Percentiles rank a stretch among this genome's conserved stretches.
Conservation (phyloP, 352 stramenopile genomes). For the Phytopythium helicoides region DNA sequence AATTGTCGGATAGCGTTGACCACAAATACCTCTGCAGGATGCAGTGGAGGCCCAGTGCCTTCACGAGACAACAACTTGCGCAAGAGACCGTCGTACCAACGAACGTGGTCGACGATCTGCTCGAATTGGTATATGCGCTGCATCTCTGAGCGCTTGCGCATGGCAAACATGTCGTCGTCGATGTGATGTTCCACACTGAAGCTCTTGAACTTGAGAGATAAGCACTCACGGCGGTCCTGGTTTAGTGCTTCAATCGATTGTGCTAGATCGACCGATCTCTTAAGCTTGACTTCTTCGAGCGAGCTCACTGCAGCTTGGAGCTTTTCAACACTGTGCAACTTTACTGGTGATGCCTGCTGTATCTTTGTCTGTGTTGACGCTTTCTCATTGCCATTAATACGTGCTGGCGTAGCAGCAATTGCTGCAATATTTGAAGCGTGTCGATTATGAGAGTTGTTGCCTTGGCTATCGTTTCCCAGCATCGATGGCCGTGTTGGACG, state of each 20-base stretch:
- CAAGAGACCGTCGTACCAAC: slow-evolving; percentile 60
- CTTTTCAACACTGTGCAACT: slow-evolving; percentile 49
- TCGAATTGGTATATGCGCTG: slow-evolving; percentile 26
- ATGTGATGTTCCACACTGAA: slow-evolving; percentile 34
- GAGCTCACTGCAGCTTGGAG: slow-evolving; percentile 48
- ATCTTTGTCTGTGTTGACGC: not conserved
- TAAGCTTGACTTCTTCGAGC: slow-evolving; percentile 40
- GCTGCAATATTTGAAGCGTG: slow-evolving; percentile 8
- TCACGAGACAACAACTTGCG: slow-evolving; percentile 41
- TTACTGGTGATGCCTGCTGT: not conserved
- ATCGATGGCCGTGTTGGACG: not conserved
- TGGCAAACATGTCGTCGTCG: slow-evolving; percentile 35
- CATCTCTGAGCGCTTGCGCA: slow-evolving; percentile 50
- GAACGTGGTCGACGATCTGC: slow-evolving; percentile 21
- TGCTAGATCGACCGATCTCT: slow-evolving; percentile 32
- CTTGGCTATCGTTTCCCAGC: not conserved
- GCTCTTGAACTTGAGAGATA: slow-evolving; percentile 49
- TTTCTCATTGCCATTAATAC: not conserved
- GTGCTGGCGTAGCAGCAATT: not conserved
- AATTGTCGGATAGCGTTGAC: slow-evolving; percentile 45
- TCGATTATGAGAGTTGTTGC: not conserved
- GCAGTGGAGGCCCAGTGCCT: slow-evolving; percentile 12
- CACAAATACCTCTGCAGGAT: slow-evolving; percentile 54
- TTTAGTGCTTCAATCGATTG: slow-evolving; percentile 40
- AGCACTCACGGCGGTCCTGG: slow-evolving; percentile 51